A percentile compares a stretch with the other conserved stretches of the same genome.
Evolutionary conservation across 2,329 filamentous ascomycete genomes (phyloP).

Genomic region (Monilinia aucupariae): DNA sequence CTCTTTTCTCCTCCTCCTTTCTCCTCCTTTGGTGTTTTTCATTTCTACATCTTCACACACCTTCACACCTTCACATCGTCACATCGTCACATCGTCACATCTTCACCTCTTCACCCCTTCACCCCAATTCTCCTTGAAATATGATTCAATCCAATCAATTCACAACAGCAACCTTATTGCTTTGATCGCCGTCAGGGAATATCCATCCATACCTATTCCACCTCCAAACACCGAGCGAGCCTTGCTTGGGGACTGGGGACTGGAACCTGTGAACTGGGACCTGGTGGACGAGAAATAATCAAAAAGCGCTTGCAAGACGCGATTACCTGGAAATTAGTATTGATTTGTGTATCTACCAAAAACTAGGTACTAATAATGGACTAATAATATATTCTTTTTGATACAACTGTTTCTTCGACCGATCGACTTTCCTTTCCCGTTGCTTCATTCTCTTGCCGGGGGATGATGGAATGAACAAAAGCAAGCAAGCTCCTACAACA

Average conservation of each 20-base stretch:
- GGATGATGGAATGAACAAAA: conserved; percentile 6
- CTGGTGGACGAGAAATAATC: not conserved
- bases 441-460: not conserved
- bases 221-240: not conserved
- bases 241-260: not conserved
- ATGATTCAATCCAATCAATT: not conserved
- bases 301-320: not conserved
- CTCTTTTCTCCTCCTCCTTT: too few relatives aligned
- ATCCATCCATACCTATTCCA: too few relatives aligned
- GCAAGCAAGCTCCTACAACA: not conserved
- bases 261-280: not conserved
- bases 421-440: not conserved
- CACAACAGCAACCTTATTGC: not conserved
- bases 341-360: not conserved
- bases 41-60: too few relatives aligned
- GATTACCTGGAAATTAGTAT: conserved; percentile 10
- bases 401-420: not conserved
- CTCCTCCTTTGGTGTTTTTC: too few relatives aligned
- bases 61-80: too few relatives aligned
- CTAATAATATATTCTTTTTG: not conserved
- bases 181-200: conserved; percentile 7
- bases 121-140: not conserved
- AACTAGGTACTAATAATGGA: not conserved
- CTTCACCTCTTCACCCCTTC: not conserved
- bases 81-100: not conserved